Conservation (phyloP, 345 rosid genomes). For the Laguncularia racemosa region DNA sequence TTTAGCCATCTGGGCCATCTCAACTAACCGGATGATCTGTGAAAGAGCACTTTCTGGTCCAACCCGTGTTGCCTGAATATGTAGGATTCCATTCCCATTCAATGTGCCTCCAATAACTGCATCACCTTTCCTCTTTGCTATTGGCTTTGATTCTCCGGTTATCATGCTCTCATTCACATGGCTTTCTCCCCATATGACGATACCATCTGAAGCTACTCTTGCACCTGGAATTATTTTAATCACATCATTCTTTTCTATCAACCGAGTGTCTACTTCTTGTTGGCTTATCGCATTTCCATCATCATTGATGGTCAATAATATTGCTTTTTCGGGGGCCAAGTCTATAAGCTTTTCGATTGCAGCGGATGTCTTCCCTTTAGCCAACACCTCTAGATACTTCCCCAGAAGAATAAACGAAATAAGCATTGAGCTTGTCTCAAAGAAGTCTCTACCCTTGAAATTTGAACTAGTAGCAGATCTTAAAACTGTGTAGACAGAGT, state of each 20-base stretch:
- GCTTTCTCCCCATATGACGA: constrained; percentile 62
- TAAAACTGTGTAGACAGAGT: constrained; percentile 59
- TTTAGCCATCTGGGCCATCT: constrained; percentile 85
- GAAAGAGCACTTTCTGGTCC: constrained; percentile 92
- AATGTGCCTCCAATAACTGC: constrained; percentile 80
- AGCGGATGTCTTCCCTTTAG: constrained; percentile 79
- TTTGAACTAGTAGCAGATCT: constrained; percentile 58
- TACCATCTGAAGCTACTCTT: constrained; percentile 69
- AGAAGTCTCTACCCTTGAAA: constrained; percentile 65
- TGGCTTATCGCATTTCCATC: constrained; percentile 53
- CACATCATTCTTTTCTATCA: constrained; percentile 77
- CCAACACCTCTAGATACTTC: constrained; percentile 73
- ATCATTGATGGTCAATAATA: constrained; percentile 39
- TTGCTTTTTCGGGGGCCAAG: constrained; percentile 65
- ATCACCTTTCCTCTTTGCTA: constrained; percentile 72
- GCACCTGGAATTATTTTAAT: constrained; percentile 66
- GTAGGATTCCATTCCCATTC: constrained; percentile 80
- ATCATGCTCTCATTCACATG: constrained; percentile 78
- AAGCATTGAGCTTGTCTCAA: constrained; percentile 93
- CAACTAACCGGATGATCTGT: constrained; percentile 80
- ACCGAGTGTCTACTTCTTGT: constrained; percentile 66
- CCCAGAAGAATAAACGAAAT: constrained; percentile 79
- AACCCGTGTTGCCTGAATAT: constrained; percentile 65
- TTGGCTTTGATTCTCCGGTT: constrained; percentile 69
- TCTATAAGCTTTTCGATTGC: constrained; percentile 88